Conservation (phyloP, 78 protist species). For the Planoprotostelium fungivorum region DNA sequence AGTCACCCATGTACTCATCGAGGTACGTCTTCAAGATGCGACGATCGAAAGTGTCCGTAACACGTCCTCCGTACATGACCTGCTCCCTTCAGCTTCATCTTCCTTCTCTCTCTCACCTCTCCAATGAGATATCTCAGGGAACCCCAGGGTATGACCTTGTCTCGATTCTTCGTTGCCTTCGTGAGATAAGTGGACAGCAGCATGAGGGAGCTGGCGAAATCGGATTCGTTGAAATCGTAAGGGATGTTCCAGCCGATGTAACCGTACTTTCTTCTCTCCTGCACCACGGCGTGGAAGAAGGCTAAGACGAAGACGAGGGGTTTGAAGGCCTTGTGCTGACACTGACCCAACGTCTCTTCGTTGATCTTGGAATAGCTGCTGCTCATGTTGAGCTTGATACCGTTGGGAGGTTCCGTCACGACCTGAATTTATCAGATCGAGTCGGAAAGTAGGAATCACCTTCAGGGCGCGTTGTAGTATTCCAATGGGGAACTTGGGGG, state of each 20-base stretch:
- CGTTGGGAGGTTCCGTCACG: slow-evolving; percentile 95
- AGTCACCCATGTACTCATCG: slow-evolving; percentile 94
- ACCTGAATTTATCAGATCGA: background rate
- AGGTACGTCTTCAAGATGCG: slow-evolving; percentile 85
- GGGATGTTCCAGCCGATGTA: slow-evolving; percentile 90
- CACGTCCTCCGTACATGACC: slow-evolving; percentile 96
- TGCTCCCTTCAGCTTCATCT: background rate
- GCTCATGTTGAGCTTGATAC: slow-evolving; percentile 85
- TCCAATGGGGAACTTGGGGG: slow-evolving; percentile 85
- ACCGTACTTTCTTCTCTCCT: slow-evolving; percentile 94
- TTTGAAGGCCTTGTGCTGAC: slow-evolving; percentile 77
- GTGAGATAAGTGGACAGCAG: slow-evolving; percentile 69
- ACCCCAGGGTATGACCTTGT: slow-evolving; percentile 79
- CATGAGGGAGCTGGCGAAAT: slow-evolving; percentile 63
- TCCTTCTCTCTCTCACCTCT: slow-evolving; percentile 20
- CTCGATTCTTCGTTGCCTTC: slow-evolving; percentile 56
- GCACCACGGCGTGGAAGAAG: slow-evolving; percentile 95
- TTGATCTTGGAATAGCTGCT: slow-evolving; percentile 45
- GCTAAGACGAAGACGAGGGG: slow-evolving; percentile 84
- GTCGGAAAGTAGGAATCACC: slow-evolving; percentile 17
- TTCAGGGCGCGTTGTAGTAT: slow-evolving; percentile 91
- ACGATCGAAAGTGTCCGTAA: slow-evolving; percentile 86
- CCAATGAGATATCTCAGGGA: slow-evolving; percentile 88
- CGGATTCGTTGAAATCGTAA: slow-evolving; percentile 94
- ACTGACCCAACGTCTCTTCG: slow-evolving; percentile 50